Percentiles rank a stretch among this genome's conserved stretches.
These are phyloP conservation scores for Exophiala sp. DNA, from an alignment of 2,329 filamentous ascomycete genomes.

Conservation along the genomic window DNA sequence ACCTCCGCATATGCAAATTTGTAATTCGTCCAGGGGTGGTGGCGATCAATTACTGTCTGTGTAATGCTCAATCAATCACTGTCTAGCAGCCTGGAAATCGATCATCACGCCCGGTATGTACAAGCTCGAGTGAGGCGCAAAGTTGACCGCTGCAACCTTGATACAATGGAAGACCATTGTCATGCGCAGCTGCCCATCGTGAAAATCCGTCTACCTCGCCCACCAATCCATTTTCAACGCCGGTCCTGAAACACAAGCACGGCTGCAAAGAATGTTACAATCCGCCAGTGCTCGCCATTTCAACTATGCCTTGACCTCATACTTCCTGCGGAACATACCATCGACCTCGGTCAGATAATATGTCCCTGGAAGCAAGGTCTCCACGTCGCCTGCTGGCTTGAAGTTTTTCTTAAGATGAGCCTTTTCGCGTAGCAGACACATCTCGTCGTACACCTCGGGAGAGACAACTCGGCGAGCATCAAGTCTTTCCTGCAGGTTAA, in stretches of 20 bases:
- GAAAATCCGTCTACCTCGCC: slow-evolving; percentile 9
- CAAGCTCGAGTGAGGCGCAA: slow-evolving; percentile 13
- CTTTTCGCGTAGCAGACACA: slow-evolving; percentile 75
- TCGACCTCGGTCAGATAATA: slow-evolving; percentile 79
- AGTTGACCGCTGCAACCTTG: neutral
- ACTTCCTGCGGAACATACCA: slow-evolving; percentile 78
- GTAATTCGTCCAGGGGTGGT: slow-evolving; percentile 9
- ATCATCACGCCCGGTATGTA: slow-evolving; percentile 15
- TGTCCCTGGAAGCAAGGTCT: slow-evolving; percentile 59
- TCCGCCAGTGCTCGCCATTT: neutral
- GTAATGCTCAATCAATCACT: neutral
- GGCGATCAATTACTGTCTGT: slow-evolving; percentile 9
- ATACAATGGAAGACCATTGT: slow-evolving; percentile 10
- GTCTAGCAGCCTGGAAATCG: neutral
- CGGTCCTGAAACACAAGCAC: slow-evolving; percentile 19
- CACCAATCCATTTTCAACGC: slow-evolving; percentile 19
- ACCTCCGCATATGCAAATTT: neutral
- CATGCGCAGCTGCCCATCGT: slow-evolving; percentile 10
- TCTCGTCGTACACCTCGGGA: slow-evolving; percentile 69
- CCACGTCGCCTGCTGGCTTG: slow-evolving; percentile 61
- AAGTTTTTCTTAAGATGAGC: slow-evolving; percentile 78
- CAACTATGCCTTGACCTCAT: slow-evolving; percentile 64
- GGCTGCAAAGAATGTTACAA: slow-evolving; percentile 19
- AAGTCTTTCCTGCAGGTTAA: slow-evolving; percentile 65
- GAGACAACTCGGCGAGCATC: slow-evolving; percentile 59